Evolutionary conservation across 2,329 filamentous ascomycete genomes (phyloP).

Genomic region (Apiospora aurea): DNA sequence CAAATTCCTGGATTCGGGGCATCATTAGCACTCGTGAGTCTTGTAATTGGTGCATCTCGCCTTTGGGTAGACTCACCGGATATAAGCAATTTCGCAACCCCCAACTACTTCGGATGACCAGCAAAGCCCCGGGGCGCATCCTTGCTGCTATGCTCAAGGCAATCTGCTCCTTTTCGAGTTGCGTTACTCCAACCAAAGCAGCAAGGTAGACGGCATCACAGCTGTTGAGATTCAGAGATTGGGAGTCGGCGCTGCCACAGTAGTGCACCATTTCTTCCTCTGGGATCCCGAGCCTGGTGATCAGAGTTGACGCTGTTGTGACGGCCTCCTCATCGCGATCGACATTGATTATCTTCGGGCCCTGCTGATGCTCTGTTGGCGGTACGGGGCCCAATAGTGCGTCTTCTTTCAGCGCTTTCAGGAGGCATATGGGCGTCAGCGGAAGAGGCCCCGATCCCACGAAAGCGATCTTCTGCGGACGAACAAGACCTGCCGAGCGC

Average conservation of each 20-base stretch:
- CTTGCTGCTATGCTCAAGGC: constrained; percentile 44
- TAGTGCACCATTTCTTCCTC: constrained; percentile 45
- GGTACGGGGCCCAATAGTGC: not conserved
- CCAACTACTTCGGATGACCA: constrained; percentile 55
- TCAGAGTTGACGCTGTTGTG: constrained; percentile 39
- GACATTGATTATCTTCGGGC: constrained; percentile 47
- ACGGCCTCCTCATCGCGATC: constrained; percentile 49
- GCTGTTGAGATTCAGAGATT: constrained; percentile 36
- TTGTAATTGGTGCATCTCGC: not conserved
- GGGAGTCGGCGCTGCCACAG: constrained; percentile 42
- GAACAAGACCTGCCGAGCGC: constrained; percentile 41
- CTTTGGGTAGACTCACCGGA: constrained; percentile 45
- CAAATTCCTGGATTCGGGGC: constrained; percentile 42
- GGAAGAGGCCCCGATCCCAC: constrained; percentile 59
- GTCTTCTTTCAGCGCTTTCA: constrained; percentile 41
- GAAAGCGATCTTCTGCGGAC: constrained; percentile 50
- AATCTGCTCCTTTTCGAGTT: constrained; percentile 50
- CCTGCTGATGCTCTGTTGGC: constrained; percentile 23
- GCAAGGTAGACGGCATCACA: constrained; percentile 58
- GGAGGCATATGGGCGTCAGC: constrained; percentile 54
- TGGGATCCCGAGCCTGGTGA: constrained; percentile 40
- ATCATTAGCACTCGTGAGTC: not conserved
- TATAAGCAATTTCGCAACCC: constrained; percentile 55
- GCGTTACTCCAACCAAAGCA: constrained; percentile 54
- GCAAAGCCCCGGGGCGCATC: constrained; percentile 50